Base-by-base conservation (phyloP, 768 basidiomycete genomes). In the Psilocybe sp. region DNA sequence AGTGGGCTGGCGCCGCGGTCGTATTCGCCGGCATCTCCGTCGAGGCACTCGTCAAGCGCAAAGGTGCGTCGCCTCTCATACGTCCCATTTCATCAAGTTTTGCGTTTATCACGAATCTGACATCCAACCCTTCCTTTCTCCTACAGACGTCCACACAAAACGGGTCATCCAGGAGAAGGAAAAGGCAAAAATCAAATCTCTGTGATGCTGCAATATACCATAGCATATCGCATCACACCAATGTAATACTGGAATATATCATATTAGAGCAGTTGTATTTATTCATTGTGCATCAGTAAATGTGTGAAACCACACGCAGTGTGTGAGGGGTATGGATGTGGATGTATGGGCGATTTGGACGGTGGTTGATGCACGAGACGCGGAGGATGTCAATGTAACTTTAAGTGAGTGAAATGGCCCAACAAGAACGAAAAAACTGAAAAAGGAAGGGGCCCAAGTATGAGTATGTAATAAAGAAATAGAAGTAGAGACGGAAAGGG, bases 11-110 rank as follows among this genome's bases (percentile, higher is more conserved):
- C n/a, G 84, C 95, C 0, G 86, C 70, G 1, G 81, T 94, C 15
- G 97, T 98, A 2, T 98, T 99, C 67, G 83, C 83, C n/a, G 97
- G 94, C 1, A 97, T 98, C 52, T 93, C 89, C 1, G 78, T 97
- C 9, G 96, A 98, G 64, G 96, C 95, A 2, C 84, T 84, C 60
- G 85, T 94, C 5, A 98, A 98, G 65, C 82, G 92, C 51, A 84
- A 82, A 80, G 89, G 92, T 89, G 54, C 34, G 70, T 69, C 11
- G 38, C 44, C 48, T 65, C 43, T 41, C 47, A 42, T 31, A 47
- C 28, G 11, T 11, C 44, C 28, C n/a, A 33, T 32, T 36, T 10
- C 15, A 20, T 10, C n/a, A 15, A 19, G 51, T 36, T 33, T 37
- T 41, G 47, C 43, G 15, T 51, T 40, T 47, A 43, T 32, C 37